phyloP scores from a whole-genome alignment of 164 flowering plant species.

The Brasenia schreberi region DNA sequence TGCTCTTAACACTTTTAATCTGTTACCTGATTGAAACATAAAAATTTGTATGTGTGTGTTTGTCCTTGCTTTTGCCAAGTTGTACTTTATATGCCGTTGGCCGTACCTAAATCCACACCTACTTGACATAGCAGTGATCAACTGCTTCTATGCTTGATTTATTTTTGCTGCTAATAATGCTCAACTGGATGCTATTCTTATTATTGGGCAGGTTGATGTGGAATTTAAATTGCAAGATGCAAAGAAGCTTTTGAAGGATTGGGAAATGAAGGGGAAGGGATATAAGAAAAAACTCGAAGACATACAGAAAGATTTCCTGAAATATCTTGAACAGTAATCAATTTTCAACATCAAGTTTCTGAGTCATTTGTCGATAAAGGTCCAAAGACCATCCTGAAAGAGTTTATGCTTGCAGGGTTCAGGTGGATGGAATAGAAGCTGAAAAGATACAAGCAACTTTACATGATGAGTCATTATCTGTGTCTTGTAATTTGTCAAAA shows the following conservation, averaged over 20 bases:
- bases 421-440: conserved; percentile 75
- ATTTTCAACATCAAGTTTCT: neutral
- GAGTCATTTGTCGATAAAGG: neutral
- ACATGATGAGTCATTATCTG: conserved; percentile 31
- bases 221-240: conserved; percentile 77
- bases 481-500: conserved; percentile 42
- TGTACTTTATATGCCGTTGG: neutral
- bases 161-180: neutral
- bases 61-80: neutral
- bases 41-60: neutral
- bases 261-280: conserved; percentile 66
- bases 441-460: conserved; percentile 69
- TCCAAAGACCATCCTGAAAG: neutral
- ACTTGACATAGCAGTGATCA: neutral
- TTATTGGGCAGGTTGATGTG: conserved; percentile 62
- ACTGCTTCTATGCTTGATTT: neutral
- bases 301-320: conserved; percentile 34
- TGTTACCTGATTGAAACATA: neutral
- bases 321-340: conserved; percentile 83
- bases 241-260: conserved; percentile 63
- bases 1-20: too few relatives aligned
- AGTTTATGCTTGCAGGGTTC: conserved; percentile 36
- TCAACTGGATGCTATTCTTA: neutral
- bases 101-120: too few relatives aligned
- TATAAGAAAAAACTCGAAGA: conserved; percentile 71